Conservation (phyloP, 805 yeast genomes). For the Starmerella ratchasimensis region DNA sequence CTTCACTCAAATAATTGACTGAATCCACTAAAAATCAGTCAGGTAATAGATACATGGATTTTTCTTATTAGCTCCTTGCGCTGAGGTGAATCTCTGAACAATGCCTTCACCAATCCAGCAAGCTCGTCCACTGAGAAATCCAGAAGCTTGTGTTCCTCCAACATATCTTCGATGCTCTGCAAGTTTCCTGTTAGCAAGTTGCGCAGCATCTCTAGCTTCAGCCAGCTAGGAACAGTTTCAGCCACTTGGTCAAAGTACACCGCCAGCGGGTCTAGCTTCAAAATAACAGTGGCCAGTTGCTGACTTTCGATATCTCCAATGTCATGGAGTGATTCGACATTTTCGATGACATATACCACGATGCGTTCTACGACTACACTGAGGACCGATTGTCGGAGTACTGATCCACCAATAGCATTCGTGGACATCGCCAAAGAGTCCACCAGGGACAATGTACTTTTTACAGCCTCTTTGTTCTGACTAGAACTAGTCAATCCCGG, state of each 20-base stretch:
- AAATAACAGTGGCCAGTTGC: constrained; percentile 9
- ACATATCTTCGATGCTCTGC: constrained; percentile 23
- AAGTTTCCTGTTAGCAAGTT: constrained; percentile 25
- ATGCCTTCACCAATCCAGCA: constrained; percentile 22
- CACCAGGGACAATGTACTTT: constrained; percentile 4
- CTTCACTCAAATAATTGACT: not conserved
- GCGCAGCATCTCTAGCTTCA: constrained; percentile 26
- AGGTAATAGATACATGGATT: not conserved
- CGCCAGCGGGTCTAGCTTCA: constrained; percentile 10
- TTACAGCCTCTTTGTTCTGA: not conserved
- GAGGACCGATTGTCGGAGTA: constrained; percentile 14
- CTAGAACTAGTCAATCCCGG: constrained; percentile 1
- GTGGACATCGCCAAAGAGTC: constrained; percentile 12
- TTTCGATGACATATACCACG: constrained; percentile 16
- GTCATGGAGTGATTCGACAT: constrained; percentile 19
- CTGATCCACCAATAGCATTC: constrained; percentile 15
- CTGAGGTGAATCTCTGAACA: constrained; percentile 26
- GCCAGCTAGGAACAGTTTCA: constrained; percentile 26
- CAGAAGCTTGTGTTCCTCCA: constrained; percentile 21
- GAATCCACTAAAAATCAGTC: not conserved
- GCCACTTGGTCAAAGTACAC: constrained; percentile 16
- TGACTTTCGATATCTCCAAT: constrained; percentile 24
- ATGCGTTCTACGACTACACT: constrained; percentile 27
- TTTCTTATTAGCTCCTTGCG: constrained; percentile 22
- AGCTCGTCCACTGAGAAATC: constrained; percentile 27